A percentile compares a stretch with the other conserved stretches of the same genome.
Evolutionary conservation across 345 rosid species (phyloP).

Genomic region (Hypericum perforatum): DNA sequence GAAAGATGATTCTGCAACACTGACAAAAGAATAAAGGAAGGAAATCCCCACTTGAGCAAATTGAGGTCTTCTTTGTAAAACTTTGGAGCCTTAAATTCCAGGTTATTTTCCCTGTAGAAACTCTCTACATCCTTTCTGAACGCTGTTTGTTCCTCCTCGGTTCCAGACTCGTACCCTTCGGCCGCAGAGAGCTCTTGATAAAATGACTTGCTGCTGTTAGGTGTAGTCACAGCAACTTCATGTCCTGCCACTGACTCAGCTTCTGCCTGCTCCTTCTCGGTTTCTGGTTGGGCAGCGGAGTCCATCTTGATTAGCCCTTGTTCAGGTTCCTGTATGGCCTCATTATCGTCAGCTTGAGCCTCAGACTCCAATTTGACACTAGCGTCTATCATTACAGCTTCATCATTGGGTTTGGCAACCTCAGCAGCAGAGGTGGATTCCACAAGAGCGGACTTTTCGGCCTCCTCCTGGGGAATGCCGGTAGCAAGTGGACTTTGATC

Average conservation of each 20-base stretch:
- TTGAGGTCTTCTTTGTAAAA: slow-evolving; percentile 27
- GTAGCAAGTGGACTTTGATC: too few species aligned
- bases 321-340: too few species aligned
- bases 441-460: too few species aligned
- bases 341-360: too few species aligned
- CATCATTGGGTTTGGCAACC: too few species aligned
- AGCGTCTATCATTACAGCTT: too few species aligned
- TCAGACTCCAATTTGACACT: too few species aligned
- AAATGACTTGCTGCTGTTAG: slow-evolving; percentile 13
- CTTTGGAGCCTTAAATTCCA: slow-evolving; percentile 25
- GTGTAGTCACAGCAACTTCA: slow-evolving; percentile 4
- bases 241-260: not conserved
- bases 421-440: too few species aligned
- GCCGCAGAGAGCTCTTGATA: slow-evolving; percentile 11
- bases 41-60: slow-evolving; percentile 22
- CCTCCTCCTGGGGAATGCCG: too few species aligned
- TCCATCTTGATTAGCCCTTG: too few species aligned
- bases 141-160: slow-evolving; percentile 22
- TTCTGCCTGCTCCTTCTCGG: too few species aligned
- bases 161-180: slow-evolving; percentile 27
- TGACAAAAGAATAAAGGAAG: not conserved
- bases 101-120: slow-evolving; percentile 16
- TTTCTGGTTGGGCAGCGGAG: too few species aligned
- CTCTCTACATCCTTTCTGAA: slow-evolving; percentile 19
- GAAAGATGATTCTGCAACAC: not conserved